Evolutionary conservation across 2,329 filamentous ascomycete genomes (phyloP).

Genomic region (Pseudonectria foliicola): DNA sequence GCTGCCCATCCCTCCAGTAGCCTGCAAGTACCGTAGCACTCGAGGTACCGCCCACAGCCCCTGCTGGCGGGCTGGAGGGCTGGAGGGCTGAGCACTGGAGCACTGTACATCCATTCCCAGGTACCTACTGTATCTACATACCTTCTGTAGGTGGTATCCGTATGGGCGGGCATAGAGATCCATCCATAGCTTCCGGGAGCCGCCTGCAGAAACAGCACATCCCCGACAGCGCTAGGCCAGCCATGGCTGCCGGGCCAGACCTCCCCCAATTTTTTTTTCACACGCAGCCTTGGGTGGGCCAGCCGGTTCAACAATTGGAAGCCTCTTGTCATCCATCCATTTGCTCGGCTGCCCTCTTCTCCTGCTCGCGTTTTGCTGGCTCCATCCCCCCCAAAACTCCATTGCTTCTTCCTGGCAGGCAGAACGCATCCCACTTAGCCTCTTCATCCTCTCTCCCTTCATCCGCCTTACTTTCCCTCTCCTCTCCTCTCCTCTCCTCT

Average conservation of each 20-base stretch:
- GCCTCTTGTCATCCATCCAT: constrained; percentile 22
- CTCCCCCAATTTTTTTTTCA: constrained; percentile 29
- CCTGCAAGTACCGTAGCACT: no score
- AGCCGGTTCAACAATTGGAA: constrained; percentile 29
- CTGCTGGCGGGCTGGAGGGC: no score
- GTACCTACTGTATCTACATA: no score
- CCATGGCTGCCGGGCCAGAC: constrained; percentile 16
- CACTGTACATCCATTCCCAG: no score
- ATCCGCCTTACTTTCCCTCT: constrained; percentile 13
- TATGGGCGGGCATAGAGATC: no score
- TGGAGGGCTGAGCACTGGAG: no score
- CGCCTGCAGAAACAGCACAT: neutral
- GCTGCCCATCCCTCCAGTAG: no score
- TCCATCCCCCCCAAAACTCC: constrained; percentile 13
- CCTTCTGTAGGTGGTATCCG: no score
- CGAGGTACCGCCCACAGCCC: no score
- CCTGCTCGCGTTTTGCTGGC: constrained; percentile 13
- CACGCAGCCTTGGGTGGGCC: constrained; percentile 27
- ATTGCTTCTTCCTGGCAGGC: constrained; percentile 22
- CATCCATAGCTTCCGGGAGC: neutral
- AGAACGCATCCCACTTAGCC: constrained; percentile 17
- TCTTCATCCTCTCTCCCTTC: constrained; percentile 18
- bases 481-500: constrained; percentile 5
- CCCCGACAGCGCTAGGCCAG: constrained; percentile 3
- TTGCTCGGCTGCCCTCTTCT: constrained; percentile 13